Evolutionary conservation across 805 yeast genomes (phyloP).

Genomic region (Spathaspora gorwiae): DNA sequence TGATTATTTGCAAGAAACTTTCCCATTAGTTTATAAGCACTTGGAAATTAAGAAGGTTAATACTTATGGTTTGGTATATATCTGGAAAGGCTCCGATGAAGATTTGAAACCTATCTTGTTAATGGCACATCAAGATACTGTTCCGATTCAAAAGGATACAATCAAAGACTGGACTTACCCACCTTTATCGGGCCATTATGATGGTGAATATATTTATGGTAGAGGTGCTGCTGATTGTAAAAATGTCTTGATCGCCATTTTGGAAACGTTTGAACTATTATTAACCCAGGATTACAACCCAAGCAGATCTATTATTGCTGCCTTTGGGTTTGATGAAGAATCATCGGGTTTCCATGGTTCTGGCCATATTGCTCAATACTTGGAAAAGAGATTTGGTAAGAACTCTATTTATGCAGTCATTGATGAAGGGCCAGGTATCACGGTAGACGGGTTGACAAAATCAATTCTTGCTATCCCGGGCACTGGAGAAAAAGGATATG

Average conservation of each 20-base stretch:
- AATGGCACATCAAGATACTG: conserved; percentile 78
- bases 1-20: conserved; percentile 45
- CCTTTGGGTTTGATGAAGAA: conserved; percentile 82
- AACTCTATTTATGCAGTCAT: conserved; percentile 57
- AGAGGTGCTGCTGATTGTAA: conserved; percentile 79
- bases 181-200: conserved; percentile 58
- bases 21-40: conserved; percentile 48
- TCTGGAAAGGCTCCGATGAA: conserved; percentile 50
- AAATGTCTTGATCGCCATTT: conserved; percentile 57
- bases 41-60: conserved; percentile 55
- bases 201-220: conserved; percentile 66
- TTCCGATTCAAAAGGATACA: conserved; percentile 64
- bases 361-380: conserved; percentile 35
- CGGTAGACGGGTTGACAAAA: conserved; percentile 41
- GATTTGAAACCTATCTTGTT: conserved; percentile 64
- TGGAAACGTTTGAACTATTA: conserved; percentile 63
- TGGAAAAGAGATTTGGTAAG: conserved; percentile 53
- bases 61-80: conserved; percentile 57
- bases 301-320: conserved; percentile 54
- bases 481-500: conserved; percentile 47
- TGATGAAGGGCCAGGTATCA: conserved; percentile 64
- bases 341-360: conserved; percentile 66
- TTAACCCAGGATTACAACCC: conserved; percentile 51
- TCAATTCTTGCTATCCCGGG: conserved; percentile 53
- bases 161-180: conserved; percentile 57